Evolutionary conservation across 495 filamentous ascomycete species (phyloP).

Genomic region (Hypoxylon subgilvum): DNA sequence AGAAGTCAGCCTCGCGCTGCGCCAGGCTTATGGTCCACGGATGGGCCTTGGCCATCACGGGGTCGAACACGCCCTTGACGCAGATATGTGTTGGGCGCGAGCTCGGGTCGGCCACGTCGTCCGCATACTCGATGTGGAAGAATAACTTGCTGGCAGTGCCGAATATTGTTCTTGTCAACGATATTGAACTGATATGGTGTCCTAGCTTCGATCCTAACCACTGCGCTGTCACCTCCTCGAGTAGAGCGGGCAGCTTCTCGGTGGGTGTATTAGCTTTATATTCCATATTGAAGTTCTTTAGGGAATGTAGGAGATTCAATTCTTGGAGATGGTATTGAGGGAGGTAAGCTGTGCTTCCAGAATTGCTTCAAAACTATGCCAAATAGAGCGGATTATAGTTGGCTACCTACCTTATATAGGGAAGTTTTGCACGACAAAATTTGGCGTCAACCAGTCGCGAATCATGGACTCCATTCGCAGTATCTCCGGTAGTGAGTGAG

Average conservation of each 20-base stretch:
- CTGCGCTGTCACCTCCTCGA: constrained; percentile 48
- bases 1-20: constrained; percentile 47
- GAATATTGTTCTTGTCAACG: constrained; percentile 32
- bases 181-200: constrained; percentile 39
- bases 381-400: no score
- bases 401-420: no score
- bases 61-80: constrained; percentile 46
- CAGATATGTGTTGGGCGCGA: constrained; percentile 38
- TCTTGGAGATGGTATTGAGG: no score
- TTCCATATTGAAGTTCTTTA: no score
- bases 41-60: constrained; percentile 36
- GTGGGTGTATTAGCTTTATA: no score
- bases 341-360: no score
- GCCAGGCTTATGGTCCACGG: constrained; percentile 45
- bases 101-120: constrained; percentile 25
- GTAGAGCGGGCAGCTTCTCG: constrained; percentile 41
- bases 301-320: no score
- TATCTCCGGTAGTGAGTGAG: no score
- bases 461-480: no score
- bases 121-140: constrained; percentile 38
- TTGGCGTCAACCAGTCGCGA: no score
- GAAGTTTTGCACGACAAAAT: no score
- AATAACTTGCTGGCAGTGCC: constrained; percentile 45
- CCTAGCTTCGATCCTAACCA: constrained; percentile 48
- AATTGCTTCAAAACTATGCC: no score